Conservation (phyloP, 140 eudicot species). For the Erigeron philadelphicus region DNA sequence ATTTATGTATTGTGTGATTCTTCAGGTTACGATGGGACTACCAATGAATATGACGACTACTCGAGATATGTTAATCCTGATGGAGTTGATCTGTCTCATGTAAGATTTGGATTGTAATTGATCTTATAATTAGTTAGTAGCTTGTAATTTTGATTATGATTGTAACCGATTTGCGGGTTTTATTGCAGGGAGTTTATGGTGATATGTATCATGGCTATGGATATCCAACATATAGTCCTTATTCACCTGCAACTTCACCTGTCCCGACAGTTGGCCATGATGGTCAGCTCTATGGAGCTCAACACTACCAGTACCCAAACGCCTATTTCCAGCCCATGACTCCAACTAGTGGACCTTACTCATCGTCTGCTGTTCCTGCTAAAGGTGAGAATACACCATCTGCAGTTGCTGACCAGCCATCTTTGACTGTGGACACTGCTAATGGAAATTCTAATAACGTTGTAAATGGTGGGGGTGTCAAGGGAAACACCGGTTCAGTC, state of each 20-base stretch:
- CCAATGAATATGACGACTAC: slow-evolving; percentile 62
- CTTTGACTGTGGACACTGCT: slow-evolving; percentile 46
- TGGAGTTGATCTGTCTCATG: slow-evolving; percentile 68
- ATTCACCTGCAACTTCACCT: slow-evolving; percentile 53
- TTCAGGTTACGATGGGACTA: slow-evolving; percentile 58
- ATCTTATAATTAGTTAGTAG: too few relatives aligned
- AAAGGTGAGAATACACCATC: slow-evolving; percentile 51
- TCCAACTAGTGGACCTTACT: slow-evolving; percentile 48
- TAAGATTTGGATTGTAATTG: slow-evolving; percentile 27
- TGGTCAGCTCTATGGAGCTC: slow-evolving; percentile 73
- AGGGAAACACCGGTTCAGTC: slow-evolving; percentile 45
- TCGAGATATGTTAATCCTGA: slow-evolving; percentile 51
- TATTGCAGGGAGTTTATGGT: slow-evolving; percentile 54
- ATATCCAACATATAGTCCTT: slow-evolving; percentile 59
- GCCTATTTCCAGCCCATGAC: slow-evolving; percentile 59
- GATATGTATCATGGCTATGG: slow-evolving; percentile 65
- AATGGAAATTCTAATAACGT: slow-evolving; percentile 45
- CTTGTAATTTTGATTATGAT: neutral
- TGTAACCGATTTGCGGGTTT: neutral
- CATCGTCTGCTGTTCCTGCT: slow-evolving; percentile 41
- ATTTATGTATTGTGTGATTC: neutral
- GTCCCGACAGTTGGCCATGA: slow-evolving; percentile 66
- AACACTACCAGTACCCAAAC: slow-evolving; percentile 67
- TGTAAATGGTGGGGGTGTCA: slow-evolving; percentile 29
- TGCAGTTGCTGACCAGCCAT: slow-evolving; percentile 39